phyloP scores from a whole-genome alignment of 2,329 filamentous ascomycete species.

The Colletotrichum salicis region DNA sequence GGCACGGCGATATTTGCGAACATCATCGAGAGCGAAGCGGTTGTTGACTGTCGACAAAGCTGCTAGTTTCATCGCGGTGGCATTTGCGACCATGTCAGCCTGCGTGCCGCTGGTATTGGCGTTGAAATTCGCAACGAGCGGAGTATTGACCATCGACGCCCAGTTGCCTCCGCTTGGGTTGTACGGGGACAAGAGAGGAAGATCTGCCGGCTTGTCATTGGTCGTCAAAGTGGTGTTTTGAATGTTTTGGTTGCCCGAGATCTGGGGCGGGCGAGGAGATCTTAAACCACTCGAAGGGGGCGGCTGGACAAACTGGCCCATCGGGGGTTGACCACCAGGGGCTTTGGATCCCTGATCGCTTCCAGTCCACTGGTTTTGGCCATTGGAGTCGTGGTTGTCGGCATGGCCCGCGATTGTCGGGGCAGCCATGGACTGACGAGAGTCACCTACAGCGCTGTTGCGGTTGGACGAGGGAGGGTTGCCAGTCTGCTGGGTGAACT shows the following conservation, averaged over 20 bases:
- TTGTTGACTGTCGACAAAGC: conserved; percentile 98
- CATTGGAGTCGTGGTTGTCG: conserved; percentile 68
- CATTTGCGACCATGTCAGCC: conserved; percentile 98
- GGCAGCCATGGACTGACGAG: conserved; percentile 78
- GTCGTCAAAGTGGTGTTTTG: conserved; percentile 86
- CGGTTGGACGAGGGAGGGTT: conserved; percentile 90
- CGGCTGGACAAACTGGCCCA: conserved; percentile 95
- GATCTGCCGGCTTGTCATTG: conserved; percentile 74
- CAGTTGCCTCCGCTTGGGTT: conserved; percentile 87
- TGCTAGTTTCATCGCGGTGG: conserved; percentile 98
- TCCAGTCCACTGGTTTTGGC: conserved; percentile 77
- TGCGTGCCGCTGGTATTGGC: conserved; percentile 69
- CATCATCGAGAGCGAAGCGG: conserved; percentile 94
- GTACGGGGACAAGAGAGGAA: conserved; percentile 88
- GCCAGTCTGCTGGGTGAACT: conserved; percentile 95
- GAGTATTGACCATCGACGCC: conserved; percentile 98
- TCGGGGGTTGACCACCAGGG: conserved; percentile 80
- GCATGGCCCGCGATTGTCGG: conserved; percentile 79
- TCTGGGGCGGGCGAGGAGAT: conserved; percentile 79
- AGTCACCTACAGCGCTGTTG: conserved; percentile 85
- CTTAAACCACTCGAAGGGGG: conserved; percentile 78
- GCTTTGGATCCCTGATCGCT: conserved; percentile 72
- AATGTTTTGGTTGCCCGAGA: conserved; percentile 75
- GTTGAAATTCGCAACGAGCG: conserved; percentile 89
- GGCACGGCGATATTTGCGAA: conserved; percentile 92